Evolutionary conservation across 192 early-diverging fungal species (phyloP).

Genomic region (Podochytrium sp.): DNA sequence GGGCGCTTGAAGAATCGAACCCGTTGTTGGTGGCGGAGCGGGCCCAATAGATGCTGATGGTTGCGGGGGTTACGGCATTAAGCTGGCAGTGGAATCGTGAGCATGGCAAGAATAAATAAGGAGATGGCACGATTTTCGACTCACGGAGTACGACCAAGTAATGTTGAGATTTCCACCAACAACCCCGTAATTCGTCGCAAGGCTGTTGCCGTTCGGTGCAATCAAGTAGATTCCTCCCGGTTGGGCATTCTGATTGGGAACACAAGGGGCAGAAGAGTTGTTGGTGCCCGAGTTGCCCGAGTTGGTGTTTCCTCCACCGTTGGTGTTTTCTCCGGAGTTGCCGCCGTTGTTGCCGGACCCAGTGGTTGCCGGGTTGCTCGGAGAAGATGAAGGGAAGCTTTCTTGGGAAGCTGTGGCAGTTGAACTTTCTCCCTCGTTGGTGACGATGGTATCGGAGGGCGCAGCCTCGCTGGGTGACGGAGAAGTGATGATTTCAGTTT

Average conservation of each 20-base stretch:
- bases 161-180: conserved; percentile 10
- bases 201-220: neutral
- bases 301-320: too few relatives aligned
- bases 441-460: too few relatives aligned
- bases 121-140: neutral
- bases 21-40: too few relatives aligned
- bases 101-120: neutral
- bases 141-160: neutral
- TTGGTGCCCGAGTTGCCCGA: neutral
- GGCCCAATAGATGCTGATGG: conserved; percentile 8
- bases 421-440: too few relatives aligned
- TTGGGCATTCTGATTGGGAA: neutral
- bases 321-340: too few relatives aligned
- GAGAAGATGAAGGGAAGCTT: too few relatives aligned
- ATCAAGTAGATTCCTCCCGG: neutral
- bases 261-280: neutral
- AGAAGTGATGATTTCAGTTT: too few relatives aligned
- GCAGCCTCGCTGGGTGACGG: too few relatives aligned
- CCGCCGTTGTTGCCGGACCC: too few relatives aligned
- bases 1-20: neutral
- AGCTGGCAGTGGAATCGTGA: neutral
- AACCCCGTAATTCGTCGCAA: neutral
- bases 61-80: neutral
- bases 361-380: too few relatives aligned
- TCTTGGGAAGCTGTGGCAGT: too few relatives aligned